phyloP scores from a whole-genome alignment of 2,329 filamentous ascomycete genomes.

The Cytospora mali region DNA sequence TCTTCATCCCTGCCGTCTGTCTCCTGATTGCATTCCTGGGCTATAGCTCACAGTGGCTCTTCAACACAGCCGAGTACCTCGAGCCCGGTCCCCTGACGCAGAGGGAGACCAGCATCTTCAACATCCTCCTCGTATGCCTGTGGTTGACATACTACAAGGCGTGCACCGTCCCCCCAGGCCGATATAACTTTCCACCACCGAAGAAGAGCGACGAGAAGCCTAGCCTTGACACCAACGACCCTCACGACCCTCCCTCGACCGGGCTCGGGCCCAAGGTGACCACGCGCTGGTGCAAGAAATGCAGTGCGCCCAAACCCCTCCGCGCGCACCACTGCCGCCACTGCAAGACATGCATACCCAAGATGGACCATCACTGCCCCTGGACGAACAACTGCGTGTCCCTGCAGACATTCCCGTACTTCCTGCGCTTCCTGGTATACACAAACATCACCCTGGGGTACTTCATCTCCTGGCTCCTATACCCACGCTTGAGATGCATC shows the following conservation, averaged over 20 bases:
- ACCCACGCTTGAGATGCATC: slow-evolving; percentile 58
- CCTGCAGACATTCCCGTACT: slow-evolving; percentile 79
- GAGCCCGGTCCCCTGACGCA: slow-evolving; percentile 61
- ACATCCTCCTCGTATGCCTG: slow-evolving; percentile 63
- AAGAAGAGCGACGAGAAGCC: slow-evolving; percentile 16
- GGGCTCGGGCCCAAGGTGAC: slow-evolving; percentile 35
- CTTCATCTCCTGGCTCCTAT: slow-evolving; percentile 63
- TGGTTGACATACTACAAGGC: slow-evolving; percentile 70
- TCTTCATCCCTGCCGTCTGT: slow-evolving; percentile 72
- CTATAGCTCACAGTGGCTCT: slow-evolving; percentile 73
- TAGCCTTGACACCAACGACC: background rate
- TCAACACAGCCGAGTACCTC: slow-evolving; percentile 60
- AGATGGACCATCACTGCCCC: slow-evolving; percentile 86
- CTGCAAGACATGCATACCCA: slow-evolving; percentile 74
- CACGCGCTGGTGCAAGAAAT: slow-evolving; percentile 73
- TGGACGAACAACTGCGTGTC: slow-evolving; percentile 86
- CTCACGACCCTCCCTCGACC: background rate
- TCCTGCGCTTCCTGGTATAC: slow-evolving; percentile 75
- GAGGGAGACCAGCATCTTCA: slow-evolving; percentile 65
- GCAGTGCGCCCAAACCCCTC: slow-evolving; percentile 72
- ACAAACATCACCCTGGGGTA: slow-evolving; percentile 65
- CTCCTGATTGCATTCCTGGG: slow-evolving; percentile 68
- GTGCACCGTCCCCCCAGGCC: slow-evolving; percentile 60
- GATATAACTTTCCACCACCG: slow-evolving; percentile 47
- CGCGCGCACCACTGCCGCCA: slow-evolving; percentile 80